Evolutionary conservation across 768 basidiomycete genomes (phyloP), one percentile per base, ranked within the genome.

Genomic region (Trametes cinnabarina): DNA sequence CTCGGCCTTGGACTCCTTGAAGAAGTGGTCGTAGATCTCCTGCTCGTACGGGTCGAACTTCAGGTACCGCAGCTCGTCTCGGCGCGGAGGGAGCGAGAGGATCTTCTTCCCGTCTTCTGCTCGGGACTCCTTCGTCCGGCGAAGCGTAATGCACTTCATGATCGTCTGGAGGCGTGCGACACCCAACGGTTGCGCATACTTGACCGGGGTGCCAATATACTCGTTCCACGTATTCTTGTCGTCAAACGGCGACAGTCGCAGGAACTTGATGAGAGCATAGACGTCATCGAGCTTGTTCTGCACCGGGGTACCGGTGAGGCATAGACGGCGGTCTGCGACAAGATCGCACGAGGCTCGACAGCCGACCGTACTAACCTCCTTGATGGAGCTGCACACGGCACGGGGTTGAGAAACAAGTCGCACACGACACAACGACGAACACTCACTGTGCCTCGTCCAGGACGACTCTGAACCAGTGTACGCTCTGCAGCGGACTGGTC

Each of bases 261-360:
- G 75, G 75, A 99, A 98, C 73, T 97, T 97, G 79, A 99, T 86
- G 57, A 99, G 79, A 4, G 97, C 97, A 72, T 89, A 98, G 48
- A 99, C 89, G 69, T 99, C 97, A 74, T 98, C 97, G 51, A 98
- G 83, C 73, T 96, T 97, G 79, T 99, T 99, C 76, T 99, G 97
- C 35, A 99, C 94, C 1, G 97, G 97, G 8, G 97, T 99, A 55
- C 97, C 97, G n/a, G 95, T 95, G 39, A 99, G 78, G 71, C 93
- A 95, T 41, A 98, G 77, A 15, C 97, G 86, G 51, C 97, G 86
- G 68, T 98, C 92, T 15, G 97, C 93, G 72, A 89, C 82, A 47
- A 99, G 82, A 71, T 97, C 94, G 72, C 97, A 98, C 12, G 90
- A 94, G 7, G 97, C 97, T 55, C 92, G 86, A 61, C 94, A 94